Conservation (phyloP, 2,329 filamentous ascomycete genomes). For the Claviceps cyperi region DNA sequence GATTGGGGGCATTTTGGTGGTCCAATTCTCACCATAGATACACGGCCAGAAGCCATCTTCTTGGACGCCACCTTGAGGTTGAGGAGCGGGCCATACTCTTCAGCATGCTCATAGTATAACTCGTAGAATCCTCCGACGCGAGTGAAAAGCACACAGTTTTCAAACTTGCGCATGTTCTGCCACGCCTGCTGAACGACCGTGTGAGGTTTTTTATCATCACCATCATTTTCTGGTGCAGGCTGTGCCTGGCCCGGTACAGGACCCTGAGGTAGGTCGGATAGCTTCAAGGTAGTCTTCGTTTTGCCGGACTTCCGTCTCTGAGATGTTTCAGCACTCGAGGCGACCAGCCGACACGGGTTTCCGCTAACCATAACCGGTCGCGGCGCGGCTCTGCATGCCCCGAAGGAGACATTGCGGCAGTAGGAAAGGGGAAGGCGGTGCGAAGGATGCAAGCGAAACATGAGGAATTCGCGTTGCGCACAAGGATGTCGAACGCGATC, state of each 20-base stretch:
- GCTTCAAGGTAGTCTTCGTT: conserved; percentile 24
- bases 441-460: conserved; percentile 8
- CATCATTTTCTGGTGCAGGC: conserved; percentile 21
- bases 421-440: conserved; percentile 3
- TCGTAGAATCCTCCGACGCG: conserved; percentile 95
- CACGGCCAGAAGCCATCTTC: conserved; percentile 61
- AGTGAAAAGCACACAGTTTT: conserved; percentile 81
- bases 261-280: conserved; percentile 45
- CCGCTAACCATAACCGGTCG: not conserved
- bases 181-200: conserved; percentile 78
- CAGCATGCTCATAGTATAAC: conserved; percentile 91
- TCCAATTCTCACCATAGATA: conserved; percentile 58
- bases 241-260: conserved; percentile 19
- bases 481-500: no score
- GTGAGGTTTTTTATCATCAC: conserved; percentile 41
- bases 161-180: conserved; percentile 81
- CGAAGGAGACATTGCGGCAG: not conserved
- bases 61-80: conserved; percentile 77
- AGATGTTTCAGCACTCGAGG: not conserved
- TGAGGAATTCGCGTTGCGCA: not conserved
- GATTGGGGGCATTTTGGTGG: not conserved
- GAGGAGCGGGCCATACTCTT: conserved; percentile 71
- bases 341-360: not conserved
- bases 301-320: conserved; percentile 5
- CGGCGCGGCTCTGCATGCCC: not conserved